A percentile compares a stretch with the other conserved stretches of the same genome.
Conservation (phyloP, 2,329 filamentous ascomycete genomes). For the Ophiostoma himal-ulmi region DNA sequence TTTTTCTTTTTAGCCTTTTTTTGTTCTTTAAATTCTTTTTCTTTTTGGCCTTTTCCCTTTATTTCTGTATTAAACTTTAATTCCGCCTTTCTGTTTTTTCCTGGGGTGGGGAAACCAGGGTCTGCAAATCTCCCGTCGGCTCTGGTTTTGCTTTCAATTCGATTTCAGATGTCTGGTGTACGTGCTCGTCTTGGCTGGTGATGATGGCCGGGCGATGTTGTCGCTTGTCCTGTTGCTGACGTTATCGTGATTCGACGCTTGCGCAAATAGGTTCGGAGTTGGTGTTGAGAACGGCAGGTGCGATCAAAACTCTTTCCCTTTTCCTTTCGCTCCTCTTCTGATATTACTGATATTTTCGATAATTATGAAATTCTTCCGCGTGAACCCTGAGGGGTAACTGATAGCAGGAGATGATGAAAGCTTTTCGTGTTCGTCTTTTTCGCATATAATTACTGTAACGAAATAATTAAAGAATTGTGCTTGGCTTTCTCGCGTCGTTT, state of each 20-base stretch:
- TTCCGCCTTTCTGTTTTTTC: slow-evolving; percentile 3
- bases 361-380: background rate
- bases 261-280: background rate
- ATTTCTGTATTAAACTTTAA: background rate
- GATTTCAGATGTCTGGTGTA: background rate
- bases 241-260: background rate
- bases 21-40: background rate
- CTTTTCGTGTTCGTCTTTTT: background rate
- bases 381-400: slow-evolving; percentile 8
- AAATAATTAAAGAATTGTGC: background rate
- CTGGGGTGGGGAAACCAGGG: slow-evolving; percentile 11
- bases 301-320: background rate
- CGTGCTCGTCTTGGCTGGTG: background rate
- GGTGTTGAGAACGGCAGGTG: background rate
- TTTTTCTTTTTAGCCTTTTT: background rate
- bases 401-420: background rate
- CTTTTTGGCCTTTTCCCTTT: background rate
- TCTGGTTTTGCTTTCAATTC: background rate
- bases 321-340: background rate
- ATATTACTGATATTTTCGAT: background rate
- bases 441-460: background rate
- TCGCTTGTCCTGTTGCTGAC: background rate
- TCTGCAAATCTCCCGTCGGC: slow-evolving; percentile 14
- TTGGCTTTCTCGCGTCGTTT: slow-evolving; percentile 8
- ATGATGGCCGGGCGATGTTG: background rate